Base-by-base conservation (phyloP, 2,329 filamentous ascomycete genomes). In the Onygena corvina region DNA sequence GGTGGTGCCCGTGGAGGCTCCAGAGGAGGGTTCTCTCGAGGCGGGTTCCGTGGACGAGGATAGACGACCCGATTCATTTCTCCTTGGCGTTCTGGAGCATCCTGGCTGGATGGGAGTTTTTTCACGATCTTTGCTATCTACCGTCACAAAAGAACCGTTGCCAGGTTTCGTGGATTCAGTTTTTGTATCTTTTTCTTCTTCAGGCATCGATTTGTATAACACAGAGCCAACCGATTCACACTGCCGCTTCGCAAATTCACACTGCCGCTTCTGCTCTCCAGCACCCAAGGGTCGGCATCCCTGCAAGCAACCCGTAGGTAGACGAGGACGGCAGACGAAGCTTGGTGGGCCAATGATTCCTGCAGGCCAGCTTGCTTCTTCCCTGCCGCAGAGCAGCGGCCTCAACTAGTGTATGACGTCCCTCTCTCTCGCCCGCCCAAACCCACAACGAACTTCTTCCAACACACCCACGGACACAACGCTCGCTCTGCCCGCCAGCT, bases 1-100 rank as follows among this genome's bases (percentile, higher is more conserved):
- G 61, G 63, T 49, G 64, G 63, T 48, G 58, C 59, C 29, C 55
- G 62, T 47, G 63, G 61, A 47, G 60, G 56, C 21, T 49, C 57
- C n/a, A 56, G 59, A 53, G 63, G 58, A 54, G 63, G 57, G 53
- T 63, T 56, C 40, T 55, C 52, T 52, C 62, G 64, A 52, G 61
- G 62, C 48, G 63, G 64, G 50, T 58, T 59, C 53, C 58, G 60
- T 53, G 56, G 60, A 58, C 53, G 56, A 53, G 55, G 54, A 38
- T 56, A 50, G 44, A 47, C 25, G 27, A 33, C 20, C 30, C 25
- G n/a, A 33, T 3, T 20, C 14, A 46, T 46, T 47, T 48, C 34
- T 33, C 42, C 63, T 56, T 48, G 53, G 53, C 49, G 53, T 53
- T 55, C 35, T 18, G 53, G 53, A 52, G 53, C 51, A 52, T 47